Conservation (phyloP, 768 basidiomycete species). For the Nevesoporus exiguus region DNA sequence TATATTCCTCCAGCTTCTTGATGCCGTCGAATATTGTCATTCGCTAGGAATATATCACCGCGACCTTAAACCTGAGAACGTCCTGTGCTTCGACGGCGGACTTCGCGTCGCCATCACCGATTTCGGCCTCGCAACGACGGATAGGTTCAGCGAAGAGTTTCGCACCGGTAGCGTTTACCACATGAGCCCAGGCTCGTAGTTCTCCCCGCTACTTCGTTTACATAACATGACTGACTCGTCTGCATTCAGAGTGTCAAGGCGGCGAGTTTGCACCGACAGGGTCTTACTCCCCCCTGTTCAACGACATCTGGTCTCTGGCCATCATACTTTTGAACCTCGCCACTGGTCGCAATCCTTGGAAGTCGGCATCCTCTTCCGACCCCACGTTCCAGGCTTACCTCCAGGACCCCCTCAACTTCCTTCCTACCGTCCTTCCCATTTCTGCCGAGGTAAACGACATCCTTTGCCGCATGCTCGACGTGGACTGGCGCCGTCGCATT, state of each 20-base stretch:
- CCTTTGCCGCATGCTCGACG: slow-evolving; percentile 67
- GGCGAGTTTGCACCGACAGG: slow-evolving; percentile 59
- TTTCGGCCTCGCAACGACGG: slow-evolving; percentile 92
- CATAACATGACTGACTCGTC: slow-evolving; percentile 22
- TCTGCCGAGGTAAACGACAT: slow-evolving; percentile 70
- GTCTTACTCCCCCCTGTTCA: slow-evolving; percentile 80
- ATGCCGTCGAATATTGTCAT: slow-evolving; percentile 93
- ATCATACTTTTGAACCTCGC: slow-evolving; percentile 95
- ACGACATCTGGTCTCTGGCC: slow-evolving; percentile 96
- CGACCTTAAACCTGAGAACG: slow-evolving; percentile 96
- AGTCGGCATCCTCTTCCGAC: slow-evolving; percentile 77
- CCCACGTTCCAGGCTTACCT: slow-evolving; percentile 89
- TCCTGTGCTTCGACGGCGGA: slow-evolving; percentile 81
- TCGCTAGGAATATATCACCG: slow-evolving; percentile 90
- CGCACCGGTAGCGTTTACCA: slow-evolving; percentile 97
- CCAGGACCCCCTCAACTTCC: slow-evolving; percentile 70
- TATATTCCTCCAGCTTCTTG: slow-evolving; percentile 90
- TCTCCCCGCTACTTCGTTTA: slow-evolving; percentile 5
- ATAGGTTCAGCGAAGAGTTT: slow-evolving; percentile 81
- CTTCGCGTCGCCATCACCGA: slow-evolving; percentile 83
- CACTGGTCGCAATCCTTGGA: slow-evolving; percentile 96
- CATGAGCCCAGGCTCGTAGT: slow-evolving; percentile 82
- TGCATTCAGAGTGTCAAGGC: slow-evolving; percentile 74
- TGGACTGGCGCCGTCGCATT: slow-evolving; percentile 59
- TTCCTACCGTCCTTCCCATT: slow-evolving; percentile 82